A percentile compares a stretch with the other conserved stretches of the same genome.
phyloP scores from a whole-genome alignment of 2,329 filamentous ascomycete genomes.

The Chrysoporthe deuterocubensis region DNA sequence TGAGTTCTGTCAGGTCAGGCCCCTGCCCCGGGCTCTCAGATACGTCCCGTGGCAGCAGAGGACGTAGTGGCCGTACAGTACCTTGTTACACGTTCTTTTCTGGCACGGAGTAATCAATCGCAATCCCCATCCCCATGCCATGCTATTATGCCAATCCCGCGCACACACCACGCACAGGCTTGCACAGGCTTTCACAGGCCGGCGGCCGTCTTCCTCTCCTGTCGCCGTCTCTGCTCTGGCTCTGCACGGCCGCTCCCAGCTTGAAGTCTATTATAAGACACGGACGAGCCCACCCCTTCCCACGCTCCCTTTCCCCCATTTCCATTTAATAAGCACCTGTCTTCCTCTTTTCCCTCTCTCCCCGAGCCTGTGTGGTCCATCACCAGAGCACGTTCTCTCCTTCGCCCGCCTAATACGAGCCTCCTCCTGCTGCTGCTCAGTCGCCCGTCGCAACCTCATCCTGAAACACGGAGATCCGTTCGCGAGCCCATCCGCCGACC shows the following conservation, averaged over 20 bases:
- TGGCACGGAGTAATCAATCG: slow-evolving; percentile 17
- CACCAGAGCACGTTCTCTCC: neutral
- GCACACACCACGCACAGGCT: slow-evolving; percentile 10
- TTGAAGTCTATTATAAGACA: slow-evolving; percentile 32
- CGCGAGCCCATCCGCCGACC: slow-evolving; percentile 1
- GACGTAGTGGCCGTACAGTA: neutral
- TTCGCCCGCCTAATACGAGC: neutral
- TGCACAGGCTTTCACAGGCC: slow-evolving; percentile 4
- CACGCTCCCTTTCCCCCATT: slow-evolving; percentile 28
- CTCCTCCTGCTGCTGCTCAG: neutral
- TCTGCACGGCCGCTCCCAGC: slow-evolving; percentile 24
- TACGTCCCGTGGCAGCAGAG: neutral
- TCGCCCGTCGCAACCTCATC: slow-evolving; percentile 8
- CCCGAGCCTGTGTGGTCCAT: slow-evolving; percentile 18
- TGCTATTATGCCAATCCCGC: slow-evolving; percentile 10
- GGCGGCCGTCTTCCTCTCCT: neutral
- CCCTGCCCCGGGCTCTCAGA: slow-evolving; percentile 8
- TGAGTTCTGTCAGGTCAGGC: slow-evolving; percentile 1
- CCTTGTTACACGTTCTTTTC: slow-evolving; percentile 11
- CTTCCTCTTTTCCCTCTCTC: slow-evolving; percentile 18
- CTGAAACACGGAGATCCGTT: slow-evolving; percentile 22
- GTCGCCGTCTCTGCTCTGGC: neutral
- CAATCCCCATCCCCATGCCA: slow-evolving; percentile 5
- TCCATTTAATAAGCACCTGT: slow-evolving; percentile 24
- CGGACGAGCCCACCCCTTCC: slow-evolving; percentile 30